Evolutionary conservation across 2,329 filamentous ascomycete genomes (phyloP), one percentile per base, ranked within the genome.

Genomic region (Colletotrichum gloeosporioides): DNA sequence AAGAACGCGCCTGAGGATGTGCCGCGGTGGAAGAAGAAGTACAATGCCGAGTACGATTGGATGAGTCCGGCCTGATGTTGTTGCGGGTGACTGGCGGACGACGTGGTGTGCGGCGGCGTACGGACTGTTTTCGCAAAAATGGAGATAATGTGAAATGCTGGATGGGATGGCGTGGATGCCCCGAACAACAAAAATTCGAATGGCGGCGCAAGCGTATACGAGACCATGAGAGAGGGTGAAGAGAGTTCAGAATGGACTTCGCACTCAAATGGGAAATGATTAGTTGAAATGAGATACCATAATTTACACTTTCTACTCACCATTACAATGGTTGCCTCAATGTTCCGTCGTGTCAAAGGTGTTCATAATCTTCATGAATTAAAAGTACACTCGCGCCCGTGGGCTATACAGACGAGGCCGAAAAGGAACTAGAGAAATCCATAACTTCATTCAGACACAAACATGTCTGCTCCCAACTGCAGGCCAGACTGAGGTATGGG

Each of bases 391-490:
- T 73, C 71, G 75, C 62, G 62, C 55, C 71, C 55, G 55, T 31
- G 36, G 62, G 62, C 55, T 77, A 75, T 75, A 71, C 72, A 75
- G 62, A 64, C 67, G 61, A 66, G 72, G 44, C 34, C 22, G 61
- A 55, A 34, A 59, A 66, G 49, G 22, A 72, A 74, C 22, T 68
- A 53, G 53, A 49, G 39, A 73, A 76, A 76, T 77, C 66, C 75
- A 71, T 77, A 71, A 62, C 32, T 53, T 77, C 75, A 71, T 77
- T 67, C 65, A 79, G 83, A 34, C 83, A 84, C 69, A 82, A 85
- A 59, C 82, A 83, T 31, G 80, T 83, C 27, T 83, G 82, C 16
- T 84, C 81, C 15, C 83, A 82, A 63, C 77, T 81, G 3, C 8
- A 80, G 81, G 59, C 67, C 70, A 36, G 68, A 75, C 31, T 70